Conservation (phyloP, 768 basidiomycete genomes). For the Tricholoma sp. region DNA sequence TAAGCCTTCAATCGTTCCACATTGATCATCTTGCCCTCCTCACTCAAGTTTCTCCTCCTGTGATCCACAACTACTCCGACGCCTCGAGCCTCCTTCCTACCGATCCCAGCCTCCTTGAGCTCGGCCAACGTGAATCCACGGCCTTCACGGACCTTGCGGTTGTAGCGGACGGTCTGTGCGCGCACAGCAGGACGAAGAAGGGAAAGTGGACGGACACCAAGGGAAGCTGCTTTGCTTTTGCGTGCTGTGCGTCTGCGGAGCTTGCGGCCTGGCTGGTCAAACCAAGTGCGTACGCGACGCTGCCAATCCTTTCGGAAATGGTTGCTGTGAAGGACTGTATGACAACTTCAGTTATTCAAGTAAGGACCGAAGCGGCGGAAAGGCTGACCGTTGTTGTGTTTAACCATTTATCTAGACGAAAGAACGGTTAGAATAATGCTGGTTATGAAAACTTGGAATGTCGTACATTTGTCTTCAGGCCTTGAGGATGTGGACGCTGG, state of each 20-base stretch:
- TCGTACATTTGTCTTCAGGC: conserved; percentile 43
- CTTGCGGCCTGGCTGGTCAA: conserved; percentile 98
- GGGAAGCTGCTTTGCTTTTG: conserved; percentile 82
- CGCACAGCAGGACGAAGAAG: conserved; percentile 97
- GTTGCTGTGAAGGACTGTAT: conserved; percentile 79
- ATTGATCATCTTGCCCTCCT: conserved; percentile 95
- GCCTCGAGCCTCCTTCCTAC: conserved; percentile 87
- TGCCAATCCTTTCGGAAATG: conserved; percentile 99
- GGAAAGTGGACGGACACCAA: conserved; percentile 87
- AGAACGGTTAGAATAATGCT: background rate
- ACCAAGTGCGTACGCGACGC: conserved; percentile 93
- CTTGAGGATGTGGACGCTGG: background rate
- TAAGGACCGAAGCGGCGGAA: background rate
- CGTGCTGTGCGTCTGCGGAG: conserved; percentile 91
- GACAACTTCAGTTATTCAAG: background rate
- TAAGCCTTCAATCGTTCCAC: conserved; percentile 92
- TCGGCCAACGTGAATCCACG: conserved; percentile 94
- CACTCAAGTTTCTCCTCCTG: conserved; percentile 91
- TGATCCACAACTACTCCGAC: conserved; percentile 97
- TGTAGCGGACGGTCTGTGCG: conserved; percentile 95
- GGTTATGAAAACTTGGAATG: background rate
- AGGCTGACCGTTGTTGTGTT: conserved; percentile 72
- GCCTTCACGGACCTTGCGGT: conserved; percentile 94
- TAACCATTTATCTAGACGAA: conserved; percentile 60
- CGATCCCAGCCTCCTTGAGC: conserved; percentile 93